Evolutionary conservation across 805 yeast genomes (phyloP), one percentile per base, ranked within the genome.

Genomic region (Maudiozyma turicensis): DNA sequence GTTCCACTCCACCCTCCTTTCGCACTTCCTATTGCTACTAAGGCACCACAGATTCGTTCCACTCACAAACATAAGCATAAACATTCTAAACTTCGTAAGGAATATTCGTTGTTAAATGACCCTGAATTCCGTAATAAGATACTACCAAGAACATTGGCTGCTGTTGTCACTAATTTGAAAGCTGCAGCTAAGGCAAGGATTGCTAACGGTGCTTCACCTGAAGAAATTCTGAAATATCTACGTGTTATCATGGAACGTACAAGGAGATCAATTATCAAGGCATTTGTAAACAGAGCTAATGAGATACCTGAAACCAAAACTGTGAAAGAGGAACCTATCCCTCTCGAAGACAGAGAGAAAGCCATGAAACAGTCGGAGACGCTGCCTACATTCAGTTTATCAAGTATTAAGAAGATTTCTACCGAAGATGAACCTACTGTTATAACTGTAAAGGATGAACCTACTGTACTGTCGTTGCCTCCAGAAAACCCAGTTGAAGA

Each of bases 141-240:
- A 28, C 48, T 65, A 31, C 64, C 67, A 3, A 54, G 57, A 2
- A 55, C 64, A 13, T 48, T 65, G 33, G 51, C 58, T 30, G 66
- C 68, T 3, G 58, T 65, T 8, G 58, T 64, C 11, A 64, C 60
- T 10, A 63, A 68, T 6, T 49, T 65, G 32, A 62, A 64, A 43
- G 59, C 64, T 9, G 69, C 69, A 6, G 68, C 69, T 4, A 62
- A 56, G 45, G 59, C 61, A 1, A 63, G 60, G 40, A 61, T 62
- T 5, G 65, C 64, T 2, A 59, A 63, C 28, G 69, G 68, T n/a
- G 63, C 63, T 3, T 56, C 66, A 8, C 59, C 64, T 2, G 66
- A 65, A 44, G 67, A 64, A 35, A 58, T 65, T 6, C 55, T 60
- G 2, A 55, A 48, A 43, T 67, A 63, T 44, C 44, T 65, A 32